Evolutionary conservation across 768 basidiomycete genomes (phyloP).

Genomic region (Leccinum boreale): DNA sequence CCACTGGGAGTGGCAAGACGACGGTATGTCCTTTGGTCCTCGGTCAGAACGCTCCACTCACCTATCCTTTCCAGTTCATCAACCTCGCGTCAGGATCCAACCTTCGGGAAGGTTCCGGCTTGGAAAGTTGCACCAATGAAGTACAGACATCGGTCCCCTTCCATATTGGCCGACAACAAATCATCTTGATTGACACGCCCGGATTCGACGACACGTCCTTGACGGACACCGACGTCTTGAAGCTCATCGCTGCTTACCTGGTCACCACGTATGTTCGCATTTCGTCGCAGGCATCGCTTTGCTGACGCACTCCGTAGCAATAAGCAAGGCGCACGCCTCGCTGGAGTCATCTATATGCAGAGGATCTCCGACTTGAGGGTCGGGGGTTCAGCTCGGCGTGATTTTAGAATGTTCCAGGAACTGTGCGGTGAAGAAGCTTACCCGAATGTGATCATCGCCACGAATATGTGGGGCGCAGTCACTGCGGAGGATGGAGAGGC

Average conservation of each 20-base stretch:
- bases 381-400: constrained; percentile 45
- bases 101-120: constrained; percentile 30
- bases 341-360: constrained; percentile 53
- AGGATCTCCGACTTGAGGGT: constrained; percentile 49
- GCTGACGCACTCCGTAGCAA: constrained; percentile 26
- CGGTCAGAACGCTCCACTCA: constrained; percentile 1
- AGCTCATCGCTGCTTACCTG: constrained; percentile 44
- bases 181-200: constrained; percentile 58
- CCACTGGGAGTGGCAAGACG: constrained; percentile 35
- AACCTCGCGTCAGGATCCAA: constrained; percentile 33
- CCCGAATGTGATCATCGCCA: constrained; percentile 47
- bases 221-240: constrained; percentile 50
- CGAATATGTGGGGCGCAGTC: constrained; percentile 51
- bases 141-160: constrained; percentile 30
- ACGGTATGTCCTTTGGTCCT: constrained; percentile 22
- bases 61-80: constrained; percentile 31
- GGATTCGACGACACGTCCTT: constrained; percentile 56
- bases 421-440: constrained; percentile 53
- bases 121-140: constrained; percentile 36
- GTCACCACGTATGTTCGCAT: constrained; percentile 27
- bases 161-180: constrained; percentile 29
- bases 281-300: not conserved
- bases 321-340: constrained; percentile 36
- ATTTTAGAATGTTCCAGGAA: constrained; percentile 49
- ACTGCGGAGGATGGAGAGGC: constrained; percentile 33